phyloP scores from a whole-genome alignment of 306 rosid species.

The Purshia tridentata region DNA sequence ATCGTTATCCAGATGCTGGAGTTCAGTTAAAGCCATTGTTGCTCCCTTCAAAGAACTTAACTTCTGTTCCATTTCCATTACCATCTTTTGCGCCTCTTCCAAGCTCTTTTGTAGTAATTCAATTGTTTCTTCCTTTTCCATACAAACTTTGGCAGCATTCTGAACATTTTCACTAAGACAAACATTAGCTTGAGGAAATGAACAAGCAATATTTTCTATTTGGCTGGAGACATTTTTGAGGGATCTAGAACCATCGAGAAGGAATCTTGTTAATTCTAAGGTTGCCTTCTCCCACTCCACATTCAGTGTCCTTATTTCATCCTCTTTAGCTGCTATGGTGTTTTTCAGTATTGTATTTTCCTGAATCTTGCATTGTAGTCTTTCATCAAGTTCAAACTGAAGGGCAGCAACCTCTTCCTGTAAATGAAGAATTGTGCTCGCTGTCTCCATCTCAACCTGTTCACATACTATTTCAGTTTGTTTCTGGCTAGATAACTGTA shows the following conservation, averaged over 20 bases:
- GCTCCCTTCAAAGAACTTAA: constrained; percentile 75
- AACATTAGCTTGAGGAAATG: constrained; percentile 67
- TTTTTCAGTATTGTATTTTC: constrained; percentile 64
- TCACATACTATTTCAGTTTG: constrained; percentile 65
- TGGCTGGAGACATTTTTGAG: constrained; percentile 79
- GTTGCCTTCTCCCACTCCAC: constrained; percentile 84
- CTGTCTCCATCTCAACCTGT: constrained; percentile 92
- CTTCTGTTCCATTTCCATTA: constrained; percentile 69
- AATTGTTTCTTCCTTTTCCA: constrained; percentile 89
- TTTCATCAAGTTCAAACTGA: constrained; percentile 68
- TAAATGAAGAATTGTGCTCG: constrained; percentile 78
- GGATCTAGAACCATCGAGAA: constrained; percentile 85
- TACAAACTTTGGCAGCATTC: constrained; percentile 62
- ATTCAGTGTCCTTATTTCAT: constrained; percentile 51
- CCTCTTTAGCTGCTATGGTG: constrained; percentile 59
- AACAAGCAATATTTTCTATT: constrained; percentile 59
- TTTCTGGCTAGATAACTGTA: constrained; percentile 55
- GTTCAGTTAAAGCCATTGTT: constrained; percentile 59
- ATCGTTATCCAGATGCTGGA: constrained; percentile 44
- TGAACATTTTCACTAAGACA: constrained; percentile 62
- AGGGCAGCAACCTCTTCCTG: constrained; percentile 81
- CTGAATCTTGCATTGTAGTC: constrained; percentile 47
- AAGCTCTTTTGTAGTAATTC: constrained; percentile 60
- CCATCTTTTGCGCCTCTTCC: constrained; percentile 74
- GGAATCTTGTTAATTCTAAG: constrained; percentile 75